Base-by-base conservation (phyloP, 2,329 filamentous ascomycete species). In the Aspergillus sp. region DNA sequence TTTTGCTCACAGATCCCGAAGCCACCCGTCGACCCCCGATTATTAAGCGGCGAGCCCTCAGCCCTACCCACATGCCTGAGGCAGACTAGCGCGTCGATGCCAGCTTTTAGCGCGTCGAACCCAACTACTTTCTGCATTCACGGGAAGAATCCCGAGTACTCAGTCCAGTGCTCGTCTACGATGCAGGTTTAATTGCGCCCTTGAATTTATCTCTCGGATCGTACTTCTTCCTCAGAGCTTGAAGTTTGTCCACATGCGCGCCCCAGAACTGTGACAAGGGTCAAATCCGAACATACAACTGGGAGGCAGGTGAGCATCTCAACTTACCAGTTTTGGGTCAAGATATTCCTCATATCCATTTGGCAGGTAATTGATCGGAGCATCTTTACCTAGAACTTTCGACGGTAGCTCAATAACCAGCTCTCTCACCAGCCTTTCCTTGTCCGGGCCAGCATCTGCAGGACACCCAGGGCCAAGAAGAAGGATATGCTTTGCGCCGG, bases 381-480 rank as follows among this genome's bases (percentile, higher is more conserved):
- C 25, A 19, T 30, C 23, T 6, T 55, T 30, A 15, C 54, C 62
- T 6, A 61, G 17, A 4, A 64, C 25, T 6, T 22, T 46, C 3
- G 25, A 38, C 0, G 62, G 22, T 11, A 58, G 58, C 7, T 59
- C 31, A 9, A 53, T 54, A 1, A 54, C 62, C 4, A 61, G 47
- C 22, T 59, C 58, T 4, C 54, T 58, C 15, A 45, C 53, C 15
- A 57, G 19, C 5, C 58, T 46, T 28, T 62, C 59, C 30, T 64
- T 46, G 3, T 48, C 49, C 7, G 52, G 19, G 9, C 50, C 51
- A 41, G 60, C 53, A 41, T 60, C 28, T 2, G 56, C 15, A n/a
- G 62, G 59, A 38, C 62, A 62, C 34, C 62, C 62, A n/a, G 54
- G 28, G 3, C 43, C 59, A 3, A 64, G 48, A 1, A 64, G 47